Evolutionary conservation across 2,329 filamentous ascomycete species (phyloP), one percentile per base, ranked within the genome.

Genomic region (Helotiales sp.): DNA sequence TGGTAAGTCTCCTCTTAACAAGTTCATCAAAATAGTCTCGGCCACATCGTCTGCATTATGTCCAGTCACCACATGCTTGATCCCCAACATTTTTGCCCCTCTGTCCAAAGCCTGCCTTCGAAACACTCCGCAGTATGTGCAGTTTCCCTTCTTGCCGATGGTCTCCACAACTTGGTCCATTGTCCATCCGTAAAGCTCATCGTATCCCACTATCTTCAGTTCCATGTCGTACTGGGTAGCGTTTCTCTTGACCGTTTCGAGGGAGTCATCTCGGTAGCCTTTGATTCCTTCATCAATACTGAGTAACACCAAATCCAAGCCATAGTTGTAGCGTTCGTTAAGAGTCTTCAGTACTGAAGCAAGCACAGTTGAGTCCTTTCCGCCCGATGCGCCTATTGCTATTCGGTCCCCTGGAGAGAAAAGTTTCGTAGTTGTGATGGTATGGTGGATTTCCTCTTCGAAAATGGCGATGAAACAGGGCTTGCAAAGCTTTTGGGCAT

Each of bases 81-180:
- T 97, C 0, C 88, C 90, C 65, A 99, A 81, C 79, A 91, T 90
- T 74, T 93, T 94, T 5, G 96, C 93, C 20, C 96, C 96, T 8
- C 96, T 89, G 78, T 99, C 96, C 37, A 99, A 84, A 1, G 96
- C 96, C 81, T 99, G 96, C 66, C 96, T 87, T 63, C 96, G 86
- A 77, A 99, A 99, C 20, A 99, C 96, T 15, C 96, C 96, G 76
- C 96, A 99, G 77, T 99, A 99, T 32, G 96, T 99, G 85, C 96
- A 99, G 80, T 99, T 99, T 32, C 95, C 94, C 79, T 97, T 98
- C 82, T 97, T 98, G 15, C 96, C 96, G 60, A 99, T 92, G 57
- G 95, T 93, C 75, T 94, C 92, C 3, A 99, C 96, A 10, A 99
- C 96, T 77, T 98, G 93, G 76, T 99, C 96, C 96, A 99, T 99